Base-by-base conservation (phyloP, 2,329 filamentous ascomycete genomes). In the Diaporthe capsici region DNA sequence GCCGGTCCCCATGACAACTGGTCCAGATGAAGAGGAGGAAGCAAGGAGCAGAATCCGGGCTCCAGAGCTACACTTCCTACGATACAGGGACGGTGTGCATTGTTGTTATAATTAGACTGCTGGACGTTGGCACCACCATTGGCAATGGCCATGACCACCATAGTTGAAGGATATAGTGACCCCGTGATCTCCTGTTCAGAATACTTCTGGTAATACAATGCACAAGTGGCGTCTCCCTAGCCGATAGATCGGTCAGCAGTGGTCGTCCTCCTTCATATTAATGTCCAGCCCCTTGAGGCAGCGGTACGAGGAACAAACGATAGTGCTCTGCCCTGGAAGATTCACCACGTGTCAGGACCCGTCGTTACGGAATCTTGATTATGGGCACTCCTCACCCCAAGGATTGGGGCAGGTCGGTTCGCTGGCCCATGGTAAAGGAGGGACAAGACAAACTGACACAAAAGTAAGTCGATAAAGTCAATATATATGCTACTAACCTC, bases 401-500 rank as follows among this genome's bases (percentile, higher is more conserved):
- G 34, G 34, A 34, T 34, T 34, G 39, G 4, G 39, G 13, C 25
- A 53, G 7, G 5, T 31, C 13, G 25, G 53, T 20, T 12, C 20
- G 2, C 15, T 25, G 10, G 6, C 13, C 25, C 10, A 13, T 51
- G 6, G 31, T 3, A 25, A 20, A 25, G 12, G 22, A 39, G 39
- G 17, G 22, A 51, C 6, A 42, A 20, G 42, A 12, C 42, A 15
- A 1, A 15, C 12, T 22, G 17, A 9, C n/a, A 8, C 0, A 25
- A 2, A 25, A 5, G 31, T 12, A 37, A 53, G 34, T 39, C 13
- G n/a, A n/a, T 37, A 42, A 39, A 53, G 31, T 34, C 34, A 28
- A 53, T 53, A 53, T 68, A 68, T 68, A 68, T 53, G n/a, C 9
- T 22, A 39, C n/a, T 63, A n/a, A 42, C 28, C 34, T 72, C n/a